Evolutionary conservation across 176 grass and related monocot species (phyloP).

Genomic region (Carex cristatella): DNA sequence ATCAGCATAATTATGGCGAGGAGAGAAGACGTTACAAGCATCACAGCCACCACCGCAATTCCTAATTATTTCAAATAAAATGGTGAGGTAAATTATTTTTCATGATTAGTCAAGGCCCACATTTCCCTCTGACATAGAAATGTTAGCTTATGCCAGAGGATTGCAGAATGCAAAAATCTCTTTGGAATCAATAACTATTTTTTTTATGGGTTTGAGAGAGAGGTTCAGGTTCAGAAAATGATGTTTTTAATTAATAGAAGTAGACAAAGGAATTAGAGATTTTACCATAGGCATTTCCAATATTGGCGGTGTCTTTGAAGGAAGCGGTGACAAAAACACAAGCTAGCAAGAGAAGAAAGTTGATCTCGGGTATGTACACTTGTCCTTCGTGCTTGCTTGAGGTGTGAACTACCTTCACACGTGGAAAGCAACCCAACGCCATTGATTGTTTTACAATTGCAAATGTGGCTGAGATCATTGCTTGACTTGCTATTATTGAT

Average conservation of each 20-base stretch:
- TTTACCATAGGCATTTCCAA: constrained; percentile 73
- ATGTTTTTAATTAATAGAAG: not conserved
- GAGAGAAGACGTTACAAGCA: constrained; percentile 63
- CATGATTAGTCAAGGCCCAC: not conserved
- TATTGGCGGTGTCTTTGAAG: constrained; percentile 52
- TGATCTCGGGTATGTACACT: constrained; percentile 83
- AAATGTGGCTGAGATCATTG: constrained; percentile 67
- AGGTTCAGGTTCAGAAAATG: not conserved
- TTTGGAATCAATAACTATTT: not conserved
- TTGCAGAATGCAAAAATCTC: not conserved
- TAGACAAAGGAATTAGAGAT: not conserved
- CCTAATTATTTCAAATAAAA: constrained; percentile 19
- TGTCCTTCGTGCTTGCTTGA: constrained; percentile 65
- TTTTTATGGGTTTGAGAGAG: not conserved
- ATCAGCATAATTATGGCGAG: constrained; percentile 68
- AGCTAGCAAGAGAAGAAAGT: constrained; percentile 62
- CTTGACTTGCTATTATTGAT: constrained; percentile 78
- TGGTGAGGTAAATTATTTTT: not conserved
- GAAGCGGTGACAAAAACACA: constrained; percentile 48
- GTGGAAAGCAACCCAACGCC: constrained; percentile 66
- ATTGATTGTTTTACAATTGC: constrained; percentile 73
- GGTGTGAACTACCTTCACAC: constrained; percentile 70
- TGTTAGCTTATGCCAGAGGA: not conserved
- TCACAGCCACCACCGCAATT: constrained; percentile 56
- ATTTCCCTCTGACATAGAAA: not conserved